These are phyloP conservation scores for Fonsecaea multimorphosa DNA, from an alignment of 2,329 filamentous ascomycete genomes.

Conservation along the genomic window DNA sequence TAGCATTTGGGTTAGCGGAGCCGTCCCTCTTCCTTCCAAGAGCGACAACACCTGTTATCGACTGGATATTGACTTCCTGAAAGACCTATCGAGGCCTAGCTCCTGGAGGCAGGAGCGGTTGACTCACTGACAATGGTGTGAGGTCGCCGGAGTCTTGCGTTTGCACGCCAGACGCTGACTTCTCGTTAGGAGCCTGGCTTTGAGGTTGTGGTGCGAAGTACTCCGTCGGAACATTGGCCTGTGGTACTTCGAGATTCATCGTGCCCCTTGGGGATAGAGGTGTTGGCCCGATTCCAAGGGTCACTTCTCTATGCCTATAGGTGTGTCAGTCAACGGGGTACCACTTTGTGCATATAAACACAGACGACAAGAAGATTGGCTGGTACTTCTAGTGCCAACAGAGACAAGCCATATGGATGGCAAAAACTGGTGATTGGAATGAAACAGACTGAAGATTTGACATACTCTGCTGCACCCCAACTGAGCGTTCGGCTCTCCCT, in stretches of 20 bases:
- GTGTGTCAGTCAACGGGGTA: not conserved
- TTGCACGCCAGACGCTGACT: not conserved
- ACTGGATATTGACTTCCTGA: not conserved
- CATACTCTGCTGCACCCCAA: slow-evolving; percentile 15
- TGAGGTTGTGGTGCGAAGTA: not conserved
- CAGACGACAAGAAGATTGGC: not conserved
- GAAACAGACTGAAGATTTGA: not conserved
- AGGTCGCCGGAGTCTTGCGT: not conserved
- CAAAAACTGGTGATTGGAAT: not conserved
- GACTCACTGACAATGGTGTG: not conserved
- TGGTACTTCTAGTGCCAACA: not conserved
- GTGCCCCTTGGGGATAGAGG: slow-evolving; percentile 1
- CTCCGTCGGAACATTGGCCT: not conserved
- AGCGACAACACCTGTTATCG: not conserved
- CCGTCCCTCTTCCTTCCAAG: not conserved
- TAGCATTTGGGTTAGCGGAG: not conserved
- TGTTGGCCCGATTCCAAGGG: slow-evolving; percentile 1
- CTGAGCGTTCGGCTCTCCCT: slow-evolving; percentile 14
- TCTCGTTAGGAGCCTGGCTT: not conserved
- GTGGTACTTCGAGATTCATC: not conserved
- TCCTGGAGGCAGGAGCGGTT: not conserved
- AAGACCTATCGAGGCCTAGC: too few species aligned
- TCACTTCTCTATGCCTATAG: slow-evolving; percentile 10
- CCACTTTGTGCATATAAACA: not conserved
- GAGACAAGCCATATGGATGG: not conserved